Percentiles rank a stretch among this genome's conserved stretches.
Evolutionary conservation across 805 yeast species (phyloP).

Genomic region (Myxozyma sirexii): DNA sequence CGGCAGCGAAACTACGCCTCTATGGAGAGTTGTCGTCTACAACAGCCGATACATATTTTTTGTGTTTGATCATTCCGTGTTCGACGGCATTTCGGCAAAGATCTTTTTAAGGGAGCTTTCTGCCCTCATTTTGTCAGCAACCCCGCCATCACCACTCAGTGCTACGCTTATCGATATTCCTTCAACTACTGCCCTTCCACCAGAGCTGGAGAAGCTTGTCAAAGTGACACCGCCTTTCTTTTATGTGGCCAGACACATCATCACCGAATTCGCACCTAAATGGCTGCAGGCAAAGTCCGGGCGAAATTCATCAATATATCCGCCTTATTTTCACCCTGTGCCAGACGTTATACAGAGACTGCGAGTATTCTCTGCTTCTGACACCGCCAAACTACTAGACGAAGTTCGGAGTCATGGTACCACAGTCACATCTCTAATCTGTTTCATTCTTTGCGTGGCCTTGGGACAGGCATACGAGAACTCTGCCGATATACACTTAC

Average conservation of each 20-base stretch:
- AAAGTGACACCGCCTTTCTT: conserved; percentile 4
- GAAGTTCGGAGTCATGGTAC: conserved; percentile 7
- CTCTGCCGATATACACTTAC: background rate
- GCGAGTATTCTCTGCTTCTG: background rate
- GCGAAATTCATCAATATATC: background rate
- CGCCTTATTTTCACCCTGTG: conserved; percentile 6
- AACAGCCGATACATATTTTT: conserved; percentile 3
- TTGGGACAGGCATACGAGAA: conserved; percentile 1
- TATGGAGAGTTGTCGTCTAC: conserved; percentile 16
- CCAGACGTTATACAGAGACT: background rate
- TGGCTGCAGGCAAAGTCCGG: background rate
- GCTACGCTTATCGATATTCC: background rate
- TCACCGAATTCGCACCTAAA: background rate
- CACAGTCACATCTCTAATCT: conserved; percentile 19
- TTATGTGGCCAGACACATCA: background rate
- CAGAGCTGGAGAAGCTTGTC: background rate
- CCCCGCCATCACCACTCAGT: background rate
- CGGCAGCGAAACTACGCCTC: background rate
- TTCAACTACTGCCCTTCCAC: background rate
- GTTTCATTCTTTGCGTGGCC: background rate
- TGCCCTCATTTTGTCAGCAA: background rate
- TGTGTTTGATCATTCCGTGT: conserved; percentile 15
- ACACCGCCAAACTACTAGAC: background rate
- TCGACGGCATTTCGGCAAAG: conserved; percentile 20
- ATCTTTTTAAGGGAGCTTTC: conserved; percentile 10